Conservation (phyloP, 805 yeast genomes). For the Teunomyces aglyptinius region DNA sequence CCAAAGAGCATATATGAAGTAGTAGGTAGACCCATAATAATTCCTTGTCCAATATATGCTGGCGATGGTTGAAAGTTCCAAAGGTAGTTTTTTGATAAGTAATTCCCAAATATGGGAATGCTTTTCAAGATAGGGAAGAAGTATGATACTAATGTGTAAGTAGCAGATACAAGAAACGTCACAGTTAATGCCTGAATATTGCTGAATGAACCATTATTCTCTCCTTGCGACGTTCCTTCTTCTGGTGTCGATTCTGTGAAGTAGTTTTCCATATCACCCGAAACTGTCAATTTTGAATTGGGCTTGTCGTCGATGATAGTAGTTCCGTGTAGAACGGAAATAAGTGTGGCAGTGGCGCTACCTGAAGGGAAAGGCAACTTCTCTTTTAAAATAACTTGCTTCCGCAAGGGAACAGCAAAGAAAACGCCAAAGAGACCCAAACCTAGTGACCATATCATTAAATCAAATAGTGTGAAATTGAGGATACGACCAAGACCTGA, state of each 20-base stretch:
- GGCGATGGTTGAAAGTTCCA: slow-evolving; percentile 97
- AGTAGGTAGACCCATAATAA: slow-evolving; percentile 93
- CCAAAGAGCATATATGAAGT: slow-evolving; percentile 91
- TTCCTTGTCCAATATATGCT: slow-evolving; percentile 96
- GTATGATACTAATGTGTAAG: slow-evolving; percentile 69
- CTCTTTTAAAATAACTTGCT: slow-evolving; percentile 83
- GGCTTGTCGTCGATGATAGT: slow-evolving; percentile 38
- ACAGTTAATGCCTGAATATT: slow-evolving; percentile 58
- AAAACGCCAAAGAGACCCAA: slow-evolving; percentile 93
- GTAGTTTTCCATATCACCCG: slow-evolving; percentile 7
- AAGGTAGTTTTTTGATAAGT: slow-evolving; percentile 59
- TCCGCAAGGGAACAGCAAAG: slow-evolving; percentile 85
- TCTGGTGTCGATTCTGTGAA: slow-evolving; percentile 1
- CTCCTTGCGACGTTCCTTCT: neutral
- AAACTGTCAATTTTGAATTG: slow-evolving; percentile 1
- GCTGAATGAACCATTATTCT: slow-evolving; percentile 19
- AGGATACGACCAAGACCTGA: slow-evolving; percentile 53
- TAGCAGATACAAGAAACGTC: slow-evolving; percentile 69
- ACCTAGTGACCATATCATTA: slow-evolving; percentile 81
- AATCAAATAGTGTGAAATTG: slow-evolving; percentile 44
- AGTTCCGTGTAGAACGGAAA: slow-evolving; percentile 80
- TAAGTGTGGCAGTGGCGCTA: slow-evolving; percentile 90
- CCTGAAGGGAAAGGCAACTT: slow-evolving; percentile 94
- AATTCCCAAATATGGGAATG: slow-evolving; percentile 74
- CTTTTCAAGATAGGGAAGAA: slow-evolving; percentile 66